Evolutionary conservation across 306 rosid genomes (phyloP).

Genomic region (Datisca glomerata): DNA sequence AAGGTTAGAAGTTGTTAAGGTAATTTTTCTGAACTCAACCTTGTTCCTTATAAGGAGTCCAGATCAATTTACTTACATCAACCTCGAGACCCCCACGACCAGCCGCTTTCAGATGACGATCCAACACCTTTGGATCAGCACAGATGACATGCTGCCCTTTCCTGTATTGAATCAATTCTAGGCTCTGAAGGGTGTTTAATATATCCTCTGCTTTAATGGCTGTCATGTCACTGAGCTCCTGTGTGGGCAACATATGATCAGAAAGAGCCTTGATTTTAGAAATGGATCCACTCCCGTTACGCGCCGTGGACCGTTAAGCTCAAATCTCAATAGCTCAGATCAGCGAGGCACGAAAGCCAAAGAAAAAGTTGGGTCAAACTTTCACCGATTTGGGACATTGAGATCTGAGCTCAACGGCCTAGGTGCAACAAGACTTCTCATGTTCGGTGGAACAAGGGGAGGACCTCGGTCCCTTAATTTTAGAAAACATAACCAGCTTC

Average conservation of each 20-base stretch:
- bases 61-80: slow-evolving; percentile 84
- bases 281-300: too few relatives aligned
- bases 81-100: slow-evolving; percentile 96
- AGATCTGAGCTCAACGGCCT: too few relatives aligned
- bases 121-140: slow-evolving; percentile 94
- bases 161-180: slow-evolving; percentile 92
- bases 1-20: background rate
- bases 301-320: too few relatives aligned
- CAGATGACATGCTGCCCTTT: slow-evolving; percentile 98
- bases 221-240: slow-evolving; percentile 99
- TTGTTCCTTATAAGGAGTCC: slow-evolving; percentile 97
- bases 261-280: too few relatives aligned
- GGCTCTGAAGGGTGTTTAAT: slow-evolving; percentile 69
- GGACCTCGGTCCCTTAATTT: too few relatives aligned
- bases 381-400: too few relatives aligned
- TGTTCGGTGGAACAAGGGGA: too few relatives aligned
- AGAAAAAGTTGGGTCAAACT: too few relatives aligned
- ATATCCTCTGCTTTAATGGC: slow-evolving; percentile 97
- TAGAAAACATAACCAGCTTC: too few relatives aligned
- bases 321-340: too few relatives aligned
- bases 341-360: too few relatives aligned
- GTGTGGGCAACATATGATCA: background rate
- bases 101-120: slow-evolving; percentile 96
- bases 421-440: too few relatives aligned
- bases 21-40: slow-evolving; percentile 15